Percentiles rank a stretch among this genome's conserved stretches.
Evolutionary conservation across 129 eudicot genomes (phyloP).

Genomic region (Helianthus tuberosus): DNA sequence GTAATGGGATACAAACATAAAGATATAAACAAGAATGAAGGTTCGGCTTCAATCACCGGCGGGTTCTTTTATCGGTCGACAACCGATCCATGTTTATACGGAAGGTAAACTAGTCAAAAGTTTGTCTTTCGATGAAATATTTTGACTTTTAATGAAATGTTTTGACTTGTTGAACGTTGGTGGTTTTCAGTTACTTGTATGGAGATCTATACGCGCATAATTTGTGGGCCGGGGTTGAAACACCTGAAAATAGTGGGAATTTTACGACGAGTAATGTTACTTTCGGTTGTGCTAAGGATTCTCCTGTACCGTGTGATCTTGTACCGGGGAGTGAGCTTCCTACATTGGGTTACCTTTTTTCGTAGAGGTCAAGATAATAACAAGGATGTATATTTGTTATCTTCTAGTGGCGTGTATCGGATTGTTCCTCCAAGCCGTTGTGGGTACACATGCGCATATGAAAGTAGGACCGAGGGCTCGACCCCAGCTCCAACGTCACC

Average conservation of each 20-base stretch:
- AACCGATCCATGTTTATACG: conserved; percentile 81
- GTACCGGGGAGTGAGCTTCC: conserved; percentile 64
- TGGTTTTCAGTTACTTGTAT: conserved; percentile 64
- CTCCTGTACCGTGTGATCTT: conserved; percentile 60
- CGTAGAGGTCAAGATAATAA: conserved; percentile 74
- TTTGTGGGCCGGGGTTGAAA: conserved; percentile 73
- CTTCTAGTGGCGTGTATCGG: conserved; percentile 80
- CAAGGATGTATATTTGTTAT: conserved; percentile 54
- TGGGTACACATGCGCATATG: conserved; percentile 54
- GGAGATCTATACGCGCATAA: conserved; percentile 79
- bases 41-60: conserved; percentile 89
- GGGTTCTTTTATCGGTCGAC: conserved; percentile 76
- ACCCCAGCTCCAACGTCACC: conserved; percentile 35
- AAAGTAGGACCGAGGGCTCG: conserved; percentile 35
- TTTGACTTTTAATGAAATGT: neutral
- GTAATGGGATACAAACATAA: conserved; percentile 89
- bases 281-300: conserved; percentile 65
- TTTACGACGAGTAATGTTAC: conserved; percentile 44
- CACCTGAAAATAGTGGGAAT: conserved; percentile 71
- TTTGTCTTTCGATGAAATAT: neutral
- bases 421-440: conserved; percentile 81
- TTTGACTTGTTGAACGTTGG: neutral
- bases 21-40: conserved; percentile 57
- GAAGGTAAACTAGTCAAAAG: conserved; percentile 51
- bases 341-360: conserved; percentile 68